Base-by-base conservation (phyloP, 805 yeast species). In the Saccharomycopsis sp. region DNA sequence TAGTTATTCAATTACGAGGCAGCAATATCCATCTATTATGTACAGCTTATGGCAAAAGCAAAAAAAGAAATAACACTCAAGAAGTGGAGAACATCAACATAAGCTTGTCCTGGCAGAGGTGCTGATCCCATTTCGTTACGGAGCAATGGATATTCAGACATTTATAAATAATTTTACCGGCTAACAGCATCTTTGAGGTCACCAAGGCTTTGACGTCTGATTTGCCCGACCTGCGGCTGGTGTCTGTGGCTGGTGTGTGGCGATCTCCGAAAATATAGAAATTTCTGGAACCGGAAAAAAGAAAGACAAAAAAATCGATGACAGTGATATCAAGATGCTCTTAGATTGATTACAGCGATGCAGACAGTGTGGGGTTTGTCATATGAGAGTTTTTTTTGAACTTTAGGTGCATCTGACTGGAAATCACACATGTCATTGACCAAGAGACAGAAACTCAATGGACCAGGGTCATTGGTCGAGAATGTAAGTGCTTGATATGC, bases 361-460 rank as follows among this genome's bases (percentile, higher is more conserved):
- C n/a, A n/a, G n/a, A n/a, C n/a, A n/a, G n/a, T n/a, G n/a, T n/a
- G 37, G 37, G 37, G 12, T 29, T 29, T 29, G 37, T n/a, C n/a
- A n/a, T n/a, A n/a, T n/a, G n/a, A n/a, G n/a, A n/a, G n/a, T n/a
- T n/a, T n/a, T n/a, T n/a, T n/a, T n/a, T n/a, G n/a, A n/a, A 29
- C 5, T 29, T 29, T 29, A 12, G 37, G 37, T 29, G 5, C 37
- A 29, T 29, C 9, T 12, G 9, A 29, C 9, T 12, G 9, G 12
- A 29, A 29, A 7, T 29, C 37, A 29, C 37, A n/a, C n/a, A 55
- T 55, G 57, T 51, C 57, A 3, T 15, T 51, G 46, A 40, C 37
- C 12, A 55, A 55, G 48, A 50, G 54, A 40, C 57, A 24, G 54
- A 40, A 52, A 44, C 48, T 44, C 48, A 44, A 44, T 44, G 16